These are phyloP conservation scores for Hansfordia pulvinata DNA, from an alignment of 2,329 filamentous ascomycete genomes.

Conservation along the genomic window DNA sequence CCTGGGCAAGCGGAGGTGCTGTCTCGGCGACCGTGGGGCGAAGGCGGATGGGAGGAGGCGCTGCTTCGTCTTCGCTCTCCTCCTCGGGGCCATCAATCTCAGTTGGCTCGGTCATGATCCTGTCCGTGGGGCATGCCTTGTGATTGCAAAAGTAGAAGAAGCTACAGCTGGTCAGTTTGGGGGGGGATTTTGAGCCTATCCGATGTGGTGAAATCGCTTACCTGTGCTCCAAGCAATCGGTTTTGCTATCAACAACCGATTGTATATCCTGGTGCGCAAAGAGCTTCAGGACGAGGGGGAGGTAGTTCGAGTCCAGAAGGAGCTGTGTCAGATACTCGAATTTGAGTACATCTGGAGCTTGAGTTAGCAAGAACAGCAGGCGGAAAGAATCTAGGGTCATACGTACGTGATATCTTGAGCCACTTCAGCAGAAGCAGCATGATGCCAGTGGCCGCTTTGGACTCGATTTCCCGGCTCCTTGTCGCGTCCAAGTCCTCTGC, in stretches of 20 bases:
- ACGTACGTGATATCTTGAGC: conserved; percentile 87
- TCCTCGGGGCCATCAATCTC: conserved; percentile 23
- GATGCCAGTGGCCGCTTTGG: conserved; percentile 84
- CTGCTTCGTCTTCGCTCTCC: conserved; percentile 63
- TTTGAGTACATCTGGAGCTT: conserved; percentile 64
- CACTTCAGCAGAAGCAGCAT: conserved; percentile 85
- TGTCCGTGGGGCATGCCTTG: conserved; percentile 15
- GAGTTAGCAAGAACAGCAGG: conserved; percentile 6
- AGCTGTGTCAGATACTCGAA: conserved; percentile 94
- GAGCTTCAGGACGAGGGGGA: conserved; percentile 83
- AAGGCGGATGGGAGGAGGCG: conserved; percentile 68
- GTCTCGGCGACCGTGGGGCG: conserved; percentile 22
- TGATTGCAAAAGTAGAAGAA: conserved; percentile 84
- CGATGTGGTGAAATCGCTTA: conserved; percentile 24
- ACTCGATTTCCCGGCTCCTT: conserved; percentile 72
- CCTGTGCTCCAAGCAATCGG: conserved; percentile 72
- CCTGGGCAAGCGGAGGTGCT: conserved; percentile 27
- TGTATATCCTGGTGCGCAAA: conserved; percentile 93
- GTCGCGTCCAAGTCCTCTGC: conserved; percentile 72
- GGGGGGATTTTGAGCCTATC: too few species aligned
- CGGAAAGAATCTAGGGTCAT: neutral
- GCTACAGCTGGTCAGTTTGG: conserved; percentile 26
- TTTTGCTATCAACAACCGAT: conserved; percentile 72
- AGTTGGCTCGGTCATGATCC: conserved; percentile 10
- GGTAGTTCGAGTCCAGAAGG: conserved; percentile 85